phyloP scores from a whole-genome alignment of 768 basidiomycete species.

The Lyophyllum atratum region DNA sequence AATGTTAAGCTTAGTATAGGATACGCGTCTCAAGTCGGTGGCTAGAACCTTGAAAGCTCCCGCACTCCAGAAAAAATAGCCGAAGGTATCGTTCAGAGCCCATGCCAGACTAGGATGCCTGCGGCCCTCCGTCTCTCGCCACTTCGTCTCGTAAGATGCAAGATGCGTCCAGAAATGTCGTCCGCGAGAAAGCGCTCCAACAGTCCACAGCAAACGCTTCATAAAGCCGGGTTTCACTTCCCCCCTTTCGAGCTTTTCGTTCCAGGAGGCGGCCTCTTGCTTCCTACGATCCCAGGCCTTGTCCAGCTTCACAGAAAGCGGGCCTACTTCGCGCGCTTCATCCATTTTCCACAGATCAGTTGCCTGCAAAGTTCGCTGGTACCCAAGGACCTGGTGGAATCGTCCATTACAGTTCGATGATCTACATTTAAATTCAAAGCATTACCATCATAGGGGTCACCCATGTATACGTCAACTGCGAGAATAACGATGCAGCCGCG shows the following conservation, averaged over 20 bases:
- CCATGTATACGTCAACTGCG: conserved; percentile 66
- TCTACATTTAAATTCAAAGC: not conserved
- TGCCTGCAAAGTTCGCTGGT: conserved; percentile 72
- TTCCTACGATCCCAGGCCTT: conserved; percentile 53
- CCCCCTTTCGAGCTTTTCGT: conserved; percentile 46
- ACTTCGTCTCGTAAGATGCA: conserved; percentile 36
- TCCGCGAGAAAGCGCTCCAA: conserved; percentile 29
- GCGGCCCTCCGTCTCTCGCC: conserved; percentile 46
- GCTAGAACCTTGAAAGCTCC: conserved; percentile 56
- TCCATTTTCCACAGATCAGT: conserved; percentile 76
- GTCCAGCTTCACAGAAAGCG: conserved; percentile 56
- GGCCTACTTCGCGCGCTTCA: conserved; percentile 45
- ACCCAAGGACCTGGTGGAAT: conserved; percentile 51
- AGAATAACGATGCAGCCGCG: conserved; percentile 55
- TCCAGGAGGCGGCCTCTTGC: conserved; percentile 55
- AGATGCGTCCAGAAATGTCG: conserved; percentile 26
- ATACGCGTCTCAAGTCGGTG: not conserved
- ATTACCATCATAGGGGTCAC: conserved; percentile 59
- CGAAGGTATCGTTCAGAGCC: conserved; percentile 64
- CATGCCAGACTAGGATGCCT: conserved; percentile 55
- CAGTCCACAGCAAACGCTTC: conserved; percentile 42
- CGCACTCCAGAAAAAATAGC: conserved; percentile 60
- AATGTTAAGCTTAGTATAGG: conserved; percentile 2
- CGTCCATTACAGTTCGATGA: not conserved
- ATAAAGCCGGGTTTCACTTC: conserved; percentile 41